Evolutionary conservation across 306 rosid species (phyloP).

Genomic region (Betula pendula): DNA sequence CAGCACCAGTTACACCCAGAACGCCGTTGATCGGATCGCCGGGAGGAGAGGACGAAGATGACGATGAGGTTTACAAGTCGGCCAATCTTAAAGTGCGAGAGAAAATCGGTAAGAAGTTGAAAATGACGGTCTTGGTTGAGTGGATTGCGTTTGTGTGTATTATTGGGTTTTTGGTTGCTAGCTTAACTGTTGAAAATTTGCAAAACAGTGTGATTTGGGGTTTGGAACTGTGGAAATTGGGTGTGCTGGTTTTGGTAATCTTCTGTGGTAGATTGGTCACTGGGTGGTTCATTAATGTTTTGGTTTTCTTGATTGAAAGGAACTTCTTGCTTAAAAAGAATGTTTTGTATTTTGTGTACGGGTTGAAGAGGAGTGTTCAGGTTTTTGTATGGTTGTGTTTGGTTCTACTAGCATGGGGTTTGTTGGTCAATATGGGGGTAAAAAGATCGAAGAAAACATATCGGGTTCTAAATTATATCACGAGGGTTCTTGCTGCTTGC

Average conservation of each 20-base stretch:
- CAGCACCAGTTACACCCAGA: constrained; percentile 45
- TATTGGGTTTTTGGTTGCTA: constrained; percentile 45
- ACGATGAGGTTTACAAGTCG: constrained; percentile 64
- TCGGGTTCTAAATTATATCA: constrained; percentile 47
- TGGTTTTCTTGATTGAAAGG: constrained; percentile 67
- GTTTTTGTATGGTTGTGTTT: constrained; percentile 66
- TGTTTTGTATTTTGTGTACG: constrained; percentile 82
- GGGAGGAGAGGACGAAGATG: constrained; percentile 57
- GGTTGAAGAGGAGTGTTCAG: constrained; percentile 70
- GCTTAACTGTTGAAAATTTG: constrained; percentile 39
- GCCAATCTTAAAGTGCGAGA: constrained; percentile 56
- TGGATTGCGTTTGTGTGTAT: constrained; percentile 48
- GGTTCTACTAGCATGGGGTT: constrained; percentile 70
- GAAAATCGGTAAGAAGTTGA: constrained; percentile 43
- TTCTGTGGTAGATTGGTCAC: constrained; percentile 70
- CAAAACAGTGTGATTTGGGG: constrained; percentile 43
- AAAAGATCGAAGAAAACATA: constrained; percentile 39
- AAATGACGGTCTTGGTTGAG: constrained; percentile 34
- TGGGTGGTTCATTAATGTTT: constrained; percentile 58
- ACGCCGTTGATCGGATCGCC: constrained; percentile 50
- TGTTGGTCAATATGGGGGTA: constrained; percentile 50
- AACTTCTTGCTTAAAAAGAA: constrained; percentile 72
- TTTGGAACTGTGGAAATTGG: constrained; percentile 70
- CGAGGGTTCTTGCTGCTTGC: constrained; percentile 61
- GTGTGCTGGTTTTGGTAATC: constrained; percentile 59